Conservation (phyloP, 805 yeast species). For the Starmerella tilneyi region DNA sequence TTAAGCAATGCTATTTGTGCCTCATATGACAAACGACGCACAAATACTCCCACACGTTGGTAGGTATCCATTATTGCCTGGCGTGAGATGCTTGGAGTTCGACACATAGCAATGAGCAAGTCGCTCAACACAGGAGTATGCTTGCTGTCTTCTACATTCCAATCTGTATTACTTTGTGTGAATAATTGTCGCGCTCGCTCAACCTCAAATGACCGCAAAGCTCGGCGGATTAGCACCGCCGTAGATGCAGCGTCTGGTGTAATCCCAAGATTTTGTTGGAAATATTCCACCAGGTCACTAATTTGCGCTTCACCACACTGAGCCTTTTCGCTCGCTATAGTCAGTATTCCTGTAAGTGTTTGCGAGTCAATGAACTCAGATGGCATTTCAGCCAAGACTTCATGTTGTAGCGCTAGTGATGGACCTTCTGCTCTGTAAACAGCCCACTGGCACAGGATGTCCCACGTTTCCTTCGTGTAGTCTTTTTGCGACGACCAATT, state of each 20-base stretch:
- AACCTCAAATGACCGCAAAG: constrained; percentile 27
- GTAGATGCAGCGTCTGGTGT: constrained; percentile 34
- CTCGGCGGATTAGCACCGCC: constrained; percentile 32
- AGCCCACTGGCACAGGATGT: constrained; percentile 31
- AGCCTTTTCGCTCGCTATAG: constrained; percentile 26
- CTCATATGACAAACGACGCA: constrained; percentile 32
- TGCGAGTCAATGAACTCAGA: constrained; percentile 23
- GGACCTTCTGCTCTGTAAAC: constrained; percentile 22
- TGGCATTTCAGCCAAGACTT: constrained; percentile 19
- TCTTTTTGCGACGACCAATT: constrained; percentile 11
- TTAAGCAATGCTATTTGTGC: constrained; percentile 35
- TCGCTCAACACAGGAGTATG: constrained; percentile 25
- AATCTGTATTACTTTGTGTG: constrained; percentile 36
- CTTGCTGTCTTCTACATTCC: constrained; percentile 34
- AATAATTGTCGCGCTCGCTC: constrained; percentile 32
- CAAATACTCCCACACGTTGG: constrained; percentile 37
- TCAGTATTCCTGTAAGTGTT: constrained; percentile 25
- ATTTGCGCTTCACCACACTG: constrained; percentile 25
- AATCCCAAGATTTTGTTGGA: constrained; percentile 30
- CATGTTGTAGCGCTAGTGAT: constrained; percentile 8
- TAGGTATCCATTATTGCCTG: constrained; percentile 32
- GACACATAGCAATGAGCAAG: constrained; percentile 28
- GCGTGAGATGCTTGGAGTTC: constrained; percentile 27
- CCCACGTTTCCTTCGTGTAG: constrained; percentile 32
- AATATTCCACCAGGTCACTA: constrained; percentile 26